Conservation (phyloP, 1,139 yeast species). For the Zygosaccharomyces sapae region DNA sequence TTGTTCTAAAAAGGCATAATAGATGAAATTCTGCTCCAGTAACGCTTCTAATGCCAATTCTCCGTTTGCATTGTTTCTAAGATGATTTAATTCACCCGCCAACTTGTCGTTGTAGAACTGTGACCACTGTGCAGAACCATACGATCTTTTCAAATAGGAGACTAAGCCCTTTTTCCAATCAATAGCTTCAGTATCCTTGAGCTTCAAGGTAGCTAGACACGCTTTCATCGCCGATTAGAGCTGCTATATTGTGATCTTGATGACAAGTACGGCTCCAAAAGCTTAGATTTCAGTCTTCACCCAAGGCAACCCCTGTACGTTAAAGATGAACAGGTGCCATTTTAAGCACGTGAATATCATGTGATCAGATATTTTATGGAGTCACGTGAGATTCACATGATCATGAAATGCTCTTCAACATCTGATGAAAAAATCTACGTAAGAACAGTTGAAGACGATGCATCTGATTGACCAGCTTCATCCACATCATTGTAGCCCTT, state of each 20-base stretch:
- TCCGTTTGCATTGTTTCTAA: conserved; percentile 41
- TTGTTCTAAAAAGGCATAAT: conserved; percentile 79
- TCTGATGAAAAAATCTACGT: not conserved
- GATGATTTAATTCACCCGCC: conserved; percentile 28
- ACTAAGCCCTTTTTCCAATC: conserved; percentile 33
- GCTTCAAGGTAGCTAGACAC: conserved; percentile 23
- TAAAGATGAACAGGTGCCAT: too few relatives aligned
- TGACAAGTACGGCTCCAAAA: too few relatives aligned
- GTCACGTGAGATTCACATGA: too few relatives aligned
- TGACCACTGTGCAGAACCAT: conserved; percentile 34
- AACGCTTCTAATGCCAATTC: conserved; percentile 45
- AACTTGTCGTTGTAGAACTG: conserved; percentile 31
- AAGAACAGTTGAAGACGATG: not conserved
- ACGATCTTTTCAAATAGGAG: conserved; percentile 29
- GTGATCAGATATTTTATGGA: too few relatives aligned
- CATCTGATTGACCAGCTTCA: not conserved
- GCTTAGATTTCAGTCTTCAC: not conserved
- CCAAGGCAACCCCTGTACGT: too few relatives aligned
- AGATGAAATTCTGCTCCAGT: conserved; percentile 56
- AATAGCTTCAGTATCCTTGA: conserved; percentile 33
- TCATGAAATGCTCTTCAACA: not conserved
- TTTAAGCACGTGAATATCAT: too few relatives aligned
- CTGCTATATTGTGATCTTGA: not conserved
- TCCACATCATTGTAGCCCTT: too few relatives aligned
- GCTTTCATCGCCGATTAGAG: conserved; percentile 26